Conservation (phyloP, 2,329 filamentous ascomycete genomes). For the Fusarium subtropicale region DNA sequence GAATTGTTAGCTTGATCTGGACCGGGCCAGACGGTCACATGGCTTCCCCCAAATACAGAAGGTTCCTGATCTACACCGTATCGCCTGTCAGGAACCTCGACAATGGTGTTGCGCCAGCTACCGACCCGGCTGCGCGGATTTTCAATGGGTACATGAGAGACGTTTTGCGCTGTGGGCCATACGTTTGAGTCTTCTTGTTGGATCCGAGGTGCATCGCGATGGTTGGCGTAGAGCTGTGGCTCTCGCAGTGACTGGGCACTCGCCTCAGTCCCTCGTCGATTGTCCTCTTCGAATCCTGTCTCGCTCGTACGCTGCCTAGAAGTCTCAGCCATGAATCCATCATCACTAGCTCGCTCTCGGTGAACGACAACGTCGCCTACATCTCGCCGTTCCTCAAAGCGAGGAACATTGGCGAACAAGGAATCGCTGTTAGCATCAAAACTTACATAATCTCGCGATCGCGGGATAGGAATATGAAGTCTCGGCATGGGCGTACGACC, state of each 20-base stretch:
- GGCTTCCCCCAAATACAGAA: conserved; percentile 13
- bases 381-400: neutral
- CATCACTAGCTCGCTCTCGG: neutral
- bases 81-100: neutral
- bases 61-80: neutral
- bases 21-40: conserved; percentile 24
- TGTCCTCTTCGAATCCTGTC: neutral
- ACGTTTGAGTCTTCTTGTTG: neutral
- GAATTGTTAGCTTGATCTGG: neutral
- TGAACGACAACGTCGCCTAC: conserved; percentile 32
- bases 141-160: neutral
- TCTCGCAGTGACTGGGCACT: neutral
- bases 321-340: neutral
- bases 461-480: neutral
- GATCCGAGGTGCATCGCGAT: neutral
- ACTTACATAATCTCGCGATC: conserved; percentile 16
- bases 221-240: conserved; percentile 3
- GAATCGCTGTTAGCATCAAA: conserved; percentile 33
- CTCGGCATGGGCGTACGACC: neutral
- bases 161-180: neutral
- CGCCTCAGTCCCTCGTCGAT: neutral
- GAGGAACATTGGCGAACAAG: conserved; percentile 35
- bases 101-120: conserved; percentile 8
- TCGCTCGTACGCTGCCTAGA: conserved; percentile 1
- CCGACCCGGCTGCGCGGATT: neutral